Percentiles rank a stretch among this genome's conserved stretches.
These are phyloP conservation scores for Alternaria arborescens DNA, from an alignment of 2,329 filamentous ascomycete species.

Conservation along the genomic window DNA sequence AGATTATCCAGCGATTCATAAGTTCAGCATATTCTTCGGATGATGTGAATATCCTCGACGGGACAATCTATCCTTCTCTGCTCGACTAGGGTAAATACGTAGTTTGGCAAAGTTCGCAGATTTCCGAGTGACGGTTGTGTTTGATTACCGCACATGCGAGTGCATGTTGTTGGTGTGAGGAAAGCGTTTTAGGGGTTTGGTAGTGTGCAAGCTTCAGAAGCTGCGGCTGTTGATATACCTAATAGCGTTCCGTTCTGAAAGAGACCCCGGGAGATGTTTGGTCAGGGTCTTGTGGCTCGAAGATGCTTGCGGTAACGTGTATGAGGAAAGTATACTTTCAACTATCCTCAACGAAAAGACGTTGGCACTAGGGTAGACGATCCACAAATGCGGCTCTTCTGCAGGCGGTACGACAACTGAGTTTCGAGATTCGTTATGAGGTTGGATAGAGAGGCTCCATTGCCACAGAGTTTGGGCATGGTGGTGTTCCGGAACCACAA, in stretches of 20 bases:
- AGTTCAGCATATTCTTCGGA: neutral
- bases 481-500: neutral
- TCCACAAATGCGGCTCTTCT: conserved; percentile 22
- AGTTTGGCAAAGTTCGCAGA: neutral
- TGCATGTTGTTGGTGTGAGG: too few relatives aligned
- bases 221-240: neutral
- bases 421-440: neutral
- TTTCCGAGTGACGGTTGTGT: too few relatives aligned
- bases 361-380: conserved; percentile 4
- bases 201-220: neutral
- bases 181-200: too few relatives aligned
- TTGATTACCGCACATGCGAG: too few relatives aligned
- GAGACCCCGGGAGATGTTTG: neutral
- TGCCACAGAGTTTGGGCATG: neutral
- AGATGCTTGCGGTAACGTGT: neutral
- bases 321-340: neutral
- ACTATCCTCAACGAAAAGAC: neutral
- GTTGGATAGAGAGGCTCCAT: neutral
- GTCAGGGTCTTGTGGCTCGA: neutral
- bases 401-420: conserved; percentile 7
- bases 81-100: neutral
- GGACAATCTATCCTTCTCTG: neutral
- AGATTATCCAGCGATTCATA: neutral
- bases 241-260: neutral
- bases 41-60: neutral